Evolutionary conservation across 116 monocot genomes (phyloP).

Genomic region (Zostera marina): DNA sequence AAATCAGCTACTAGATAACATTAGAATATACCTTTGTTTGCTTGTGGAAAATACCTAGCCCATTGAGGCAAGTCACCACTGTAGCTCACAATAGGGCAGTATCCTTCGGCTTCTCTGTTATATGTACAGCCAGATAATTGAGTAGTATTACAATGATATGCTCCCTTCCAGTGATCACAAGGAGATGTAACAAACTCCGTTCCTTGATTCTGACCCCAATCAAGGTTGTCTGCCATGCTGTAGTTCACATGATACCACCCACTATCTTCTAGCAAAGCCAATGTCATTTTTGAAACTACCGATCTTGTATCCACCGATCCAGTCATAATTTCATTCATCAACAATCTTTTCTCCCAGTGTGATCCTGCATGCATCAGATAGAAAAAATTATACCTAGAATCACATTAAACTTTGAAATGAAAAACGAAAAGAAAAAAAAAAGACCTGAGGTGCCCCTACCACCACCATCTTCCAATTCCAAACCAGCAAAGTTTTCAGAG

Average conservation of each 20-base stretch:
- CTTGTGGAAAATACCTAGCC: slow-evolving; percentile 85
- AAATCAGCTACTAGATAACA: background rate
- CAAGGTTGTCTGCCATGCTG: slow-evolving; percentile 90
- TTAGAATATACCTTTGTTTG: slow-evolving; percentile 63
- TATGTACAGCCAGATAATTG: slow-evolving; percentile 97
- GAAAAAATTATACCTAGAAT: background rate
- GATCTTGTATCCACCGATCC: slow-evolving; percentile 98
- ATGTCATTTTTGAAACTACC: slow-evolving; percentile 96
- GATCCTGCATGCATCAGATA: slow-evolving; percentile 34
- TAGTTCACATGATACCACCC: slow-evolving; percentile 97
- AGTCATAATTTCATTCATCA: slow-evolving; percentile 99
- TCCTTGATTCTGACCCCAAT: slow-evolving; percentile 95
- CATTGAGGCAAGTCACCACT: slow-evolving; percentile 81
- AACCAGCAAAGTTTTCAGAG: slow-evolving; percentile 88
- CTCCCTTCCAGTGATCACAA: slow-evolving; percentile 87
- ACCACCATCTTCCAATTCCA: slow-evolving; percentile 98
- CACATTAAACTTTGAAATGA: background rate
- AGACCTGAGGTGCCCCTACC: slow-evolving; percentile 94
- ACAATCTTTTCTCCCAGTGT: slow-evolving; percentile 96
- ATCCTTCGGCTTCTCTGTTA: slow-evolving; percentile 97
- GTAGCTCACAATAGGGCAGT: slow-evolving; percentile 96
- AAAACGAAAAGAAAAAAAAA: background rate
- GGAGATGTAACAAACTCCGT: slow-evolving; percentile 81
- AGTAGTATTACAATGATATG: slow-evolving; percentile 87
- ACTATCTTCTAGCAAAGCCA: slow-evolving; percentile 95